Base-by-base conservation (phyloP, 2,329 filamentous ascomycete species). In the Lasiodiplodia citricola region DNA sequence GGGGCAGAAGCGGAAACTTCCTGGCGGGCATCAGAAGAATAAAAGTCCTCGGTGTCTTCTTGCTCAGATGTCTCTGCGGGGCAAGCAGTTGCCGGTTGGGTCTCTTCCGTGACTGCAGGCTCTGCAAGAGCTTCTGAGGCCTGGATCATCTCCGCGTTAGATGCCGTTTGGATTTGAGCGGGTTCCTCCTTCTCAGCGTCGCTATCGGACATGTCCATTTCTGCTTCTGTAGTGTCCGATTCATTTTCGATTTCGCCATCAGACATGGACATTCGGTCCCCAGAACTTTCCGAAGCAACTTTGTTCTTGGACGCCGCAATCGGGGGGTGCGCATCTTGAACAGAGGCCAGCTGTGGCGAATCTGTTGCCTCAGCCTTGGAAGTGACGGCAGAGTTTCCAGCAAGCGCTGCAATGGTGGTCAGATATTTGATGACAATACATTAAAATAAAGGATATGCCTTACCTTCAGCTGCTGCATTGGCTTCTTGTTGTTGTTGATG, bases 21-120 rank as follows among this genome's bases (percentile, higher is more conserved):
- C 23, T 54, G 35, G 11, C 5, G 21, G 2, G 74, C 74, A 16
- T 76, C 73, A 23, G 77, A 76, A 13, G 76, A 78, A 54, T 79
- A 79, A 52, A 79, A 78, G 51, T 80, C 76, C 54, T 80, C 77
- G 1, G 74, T 75, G 47, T 78, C 75, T 18, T 64, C 67, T 25
- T 55, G 56, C 28, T 68, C 66, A 14, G 56, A 62, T 41, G 47
- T 38, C 13, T 65, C 62, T 14, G 13, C 50, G 4, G 62, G 50
- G 54, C 41, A 31, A 37, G 41, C 5, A 4, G 52, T n/a, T 13
- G 38, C 25, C 18, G 65, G 37, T 16, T 51, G 38, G 31, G 54
- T 8, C 3, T 58, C 47, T 25, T 52, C 41, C 21, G 23, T 4
- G 13, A 23, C 3, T 35, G 62, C 57, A 31, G 44, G 41, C 11